A percentile compares a stretch with the other conserved stretches of the same genome.
Conservation (phyloP, 1,139 yeast species). For the Lipomyces yarrowii region DNA sequence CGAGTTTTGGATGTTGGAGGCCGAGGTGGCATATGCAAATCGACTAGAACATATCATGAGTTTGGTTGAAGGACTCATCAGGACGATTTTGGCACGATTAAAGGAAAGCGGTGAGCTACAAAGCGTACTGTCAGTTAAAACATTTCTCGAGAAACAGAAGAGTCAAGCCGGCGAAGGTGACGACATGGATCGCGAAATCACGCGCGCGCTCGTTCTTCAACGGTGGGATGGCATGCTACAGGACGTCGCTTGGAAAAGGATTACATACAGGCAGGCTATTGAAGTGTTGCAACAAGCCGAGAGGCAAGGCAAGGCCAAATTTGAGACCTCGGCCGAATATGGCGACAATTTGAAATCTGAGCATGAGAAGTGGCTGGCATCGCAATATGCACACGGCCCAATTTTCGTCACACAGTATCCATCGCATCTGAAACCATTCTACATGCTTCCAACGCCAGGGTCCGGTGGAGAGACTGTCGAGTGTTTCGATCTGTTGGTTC, state of each 20-base stretch:
- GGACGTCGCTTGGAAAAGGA: slow-evolving; percentile 61
- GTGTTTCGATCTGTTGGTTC: slow-evolving; percentile 85
- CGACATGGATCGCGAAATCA: slow-evolving; percentile 10
- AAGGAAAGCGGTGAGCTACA: slow-evolving; percentile 39
- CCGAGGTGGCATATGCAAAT: slow-evolving; percentile 73
- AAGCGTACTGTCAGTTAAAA: slow-evolving; percentile 47
- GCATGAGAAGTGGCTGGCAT: slow-evolving; percentile 91
- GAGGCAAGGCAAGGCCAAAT: slow-evolving; percentile 36
- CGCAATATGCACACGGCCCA: slow-evolving; percentile 65
- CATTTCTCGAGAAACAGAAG: slow-evolving; percentile 39
- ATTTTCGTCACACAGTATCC: slow-evolving; percentile 94
- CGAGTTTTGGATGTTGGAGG: slow-evolving; percentile 98
- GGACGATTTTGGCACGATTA: slow-evolving; percentile 52
- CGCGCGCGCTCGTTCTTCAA: slow-evolving; percentile 10
- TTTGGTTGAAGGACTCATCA: slow-evolving; percentile 71
- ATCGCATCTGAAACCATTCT: slow-evolving; percentile 75
- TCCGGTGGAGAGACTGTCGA: slow-evolving; percentile 65
- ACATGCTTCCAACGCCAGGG: slow-evolving; percentile 61
- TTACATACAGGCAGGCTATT: slow-evolving; percentile 78
- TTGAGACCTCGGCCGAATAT: slow-evolving; percentile 51
- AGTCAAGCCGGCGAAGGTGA: slow-evolving; percentile 33
- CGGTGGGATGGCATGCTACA: slow-evolving; percentile 43
- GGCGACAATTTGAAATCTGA: slow-evolving; percentile 79
- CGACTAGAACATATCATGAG: slow-evolving; percentile 61
- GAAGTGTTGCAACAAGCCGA: slow-evolving; percentile 49